Percentiles rank a stretch among this genome's conserved stretches.
Evolutionary conservation across 441 rosid species (phyloP).

Genomic region (Adansonia madagascariensis): DNA sequence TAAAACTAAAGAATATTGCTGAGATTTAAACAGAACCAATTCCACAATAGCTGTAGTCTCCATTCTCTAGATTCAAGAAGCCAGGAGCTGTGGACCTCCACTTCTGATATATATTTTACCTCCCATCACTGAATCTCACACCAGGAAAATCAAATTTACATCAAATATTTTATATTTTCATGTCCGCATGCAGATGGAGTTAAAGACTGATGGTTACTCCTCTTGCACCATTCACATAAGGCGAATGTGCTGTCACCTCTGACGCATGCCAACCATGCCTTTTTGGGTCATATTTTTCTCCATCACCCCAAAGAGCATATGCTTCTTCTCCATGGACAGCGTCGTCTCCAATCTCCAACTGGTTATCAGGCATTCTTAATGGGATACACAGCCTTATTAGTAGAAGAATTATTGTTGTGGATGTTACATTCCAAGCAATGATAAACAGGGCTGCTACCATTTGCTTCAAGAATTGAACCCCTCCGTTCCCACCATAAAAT

Average conservation of each 20-base stretch:
- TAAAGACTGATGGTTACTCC: neutral
- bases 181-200: neutral
- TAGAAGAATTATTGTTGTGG: neutral
- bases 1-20: neutral
- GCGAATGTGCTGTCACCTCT: neutral
- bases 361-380: slow-evolving; percentile 1
- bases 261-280: neutral
- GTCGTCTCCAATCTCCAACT: neutral
- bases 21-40: neutral
- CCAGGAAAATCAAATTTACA: too few relatives aligned
- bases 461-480: slow-evolving; percentile 2
- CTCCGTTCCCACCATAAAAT: slow-evolving; percentile 3
- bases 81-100: too few relatives aligned
- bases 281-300: neutral
- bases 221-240: neutral
- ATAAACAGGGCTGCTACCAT: neutral
- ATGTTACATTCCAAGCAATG: neutral
- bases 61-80: too few relatives aligned
- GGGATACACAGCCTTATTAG: neutral
- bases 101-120: too few relatives aligned
- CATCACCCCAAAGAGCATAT: slow-evolving; percentile 7
- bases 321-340: slow-evolving; percentile 6
- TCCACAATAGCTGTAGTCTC: too few relatives aligned
- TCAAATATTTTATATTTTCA: too few relatives aligned
- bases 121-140: too few relatives aligned